phyloP scores from a whole-genome alignment of 768 basidiomycete species.

The Saitozyma podzolica region DNA sequence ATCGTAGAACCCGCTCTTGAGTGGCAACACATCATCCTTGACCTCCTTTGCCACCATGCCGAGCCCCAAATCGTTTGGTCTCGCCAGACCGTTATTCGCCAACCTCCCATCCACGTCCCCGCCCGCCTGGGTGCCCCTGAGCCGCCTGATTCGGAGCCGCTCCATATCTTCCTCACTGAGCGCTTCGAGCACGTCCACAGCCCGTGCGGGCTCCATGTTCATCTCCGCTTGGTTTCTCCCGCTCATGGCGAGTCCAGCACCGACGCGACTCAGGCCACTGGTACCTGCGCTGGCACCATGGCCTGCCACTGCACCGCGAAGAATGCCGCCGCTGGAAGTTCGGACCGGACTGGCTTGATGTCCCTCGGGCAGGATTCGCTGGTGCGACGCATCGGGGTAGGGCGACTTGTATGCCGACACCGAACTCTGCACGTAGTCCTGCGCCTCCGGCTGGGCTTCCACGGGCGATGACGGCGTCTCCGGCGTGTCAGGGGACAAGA shows the following conservation, averaged over 20 bases:
- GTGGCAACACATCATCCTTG: conserved; percentile 78
- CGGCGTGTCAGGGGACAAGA: conserved; percentile 8
- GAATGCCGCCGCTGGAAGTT: no score
- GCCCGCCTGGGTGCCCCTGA: conserved; percentile 46
- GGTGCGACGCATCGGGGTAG: conserved; percentile 38
- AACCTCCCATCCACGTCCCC: conserved; percentile 43
- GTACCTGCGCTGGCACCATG: not conserved
- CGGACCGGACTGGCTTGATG: no score
- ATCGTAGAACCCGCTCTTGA: conserved; percentile 90
- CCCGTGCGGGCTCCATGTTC: conserved; percentile 30
- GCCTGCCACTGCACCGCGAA: not conserved
- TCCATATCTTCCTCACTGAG: conserved; percentile 95
- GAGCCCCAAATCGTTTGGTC: conserved; percentile 54
- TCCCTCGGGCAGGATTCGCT: conserved; percentile 30
- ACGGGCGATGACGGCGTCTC: conserved; percentile 9
- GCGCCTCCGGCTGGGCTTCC: not conserved
- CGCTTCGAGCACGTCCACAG: conserved; percentile 80
- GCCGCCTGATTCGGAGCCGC: conserved; percentile 71
- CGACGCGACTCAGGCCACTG: not conserved
- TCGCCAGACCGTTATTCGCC: conserved; percentile 56
- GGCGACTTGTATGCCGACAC: conserved; percentile 27
- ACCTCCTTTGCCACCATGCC: conserved; percentile 57
- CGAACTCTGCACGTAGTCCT: not conserved
- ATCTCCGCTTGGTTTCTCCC: conserved; percentile 8
- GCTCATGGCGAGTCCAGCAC: conserved; percentile 11